Evolutionary conservation across 495 filamentous ascomycete genomes (phyloP).

Genomic region (Neurospora discreta): DNA sequence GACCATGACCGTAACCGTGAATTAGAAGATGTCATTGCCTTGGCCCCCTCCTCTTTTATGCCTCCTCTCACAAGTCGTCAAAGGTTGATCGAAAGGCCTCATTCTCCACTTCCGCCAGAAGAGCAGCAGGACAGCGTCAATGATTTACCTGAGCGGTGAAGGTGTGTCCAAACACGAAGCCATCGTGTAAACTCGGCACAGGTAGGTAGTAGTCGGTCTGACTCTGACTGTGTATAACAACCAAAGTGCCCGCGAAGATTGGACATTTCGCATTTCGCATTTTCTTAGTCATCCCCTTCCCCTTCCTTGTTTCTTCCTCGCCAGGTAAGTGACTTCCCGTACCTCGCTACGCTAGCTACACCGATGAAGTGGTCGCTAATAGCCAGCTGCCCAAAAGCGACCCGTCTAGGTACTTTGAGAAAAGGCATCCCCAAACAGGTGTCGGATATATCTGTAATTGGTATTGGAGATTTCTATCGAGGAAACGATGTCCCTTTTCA

Average conservation of each 20-base stretch:
- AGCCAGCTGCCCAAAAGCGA: background rate
- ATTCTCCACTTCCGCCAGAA: background rate
- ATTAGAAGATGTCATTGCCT: background rate
- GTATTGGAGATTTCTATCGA: background rate
- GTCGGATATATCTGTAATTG: background rate
- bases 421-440: too few relatives aligned
- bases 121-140: background rate
- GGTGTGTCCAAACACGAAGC: too few relatives aligned
- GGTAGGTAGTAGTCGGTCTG: too few relatives aligned
- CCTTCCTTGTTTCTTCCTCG: too few relatives aligned
- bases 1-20: background rate
- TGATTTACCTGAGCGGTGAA: background rate
- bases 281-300: too few relatives aligned
- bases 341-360: background rate
- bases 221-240: too few relatives aligned
- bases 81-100: background rate
- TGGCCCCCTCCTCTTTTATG: background rate
- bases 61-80: background rate
- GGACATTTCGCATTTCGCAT: too few relatives aligned
- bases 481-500: background rate
- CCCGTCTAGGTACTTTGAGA: background rate
- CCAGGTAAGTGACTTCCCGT: too few relatives aligned
- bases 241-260: too few relatives aligned
- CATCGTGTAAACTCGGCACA: too few relatives aligned
- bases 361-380: background rate